Evolutionary conservation across 139 green algal genomes (phyloP).

Genomic region (Nannochloris sp.): DNA sequence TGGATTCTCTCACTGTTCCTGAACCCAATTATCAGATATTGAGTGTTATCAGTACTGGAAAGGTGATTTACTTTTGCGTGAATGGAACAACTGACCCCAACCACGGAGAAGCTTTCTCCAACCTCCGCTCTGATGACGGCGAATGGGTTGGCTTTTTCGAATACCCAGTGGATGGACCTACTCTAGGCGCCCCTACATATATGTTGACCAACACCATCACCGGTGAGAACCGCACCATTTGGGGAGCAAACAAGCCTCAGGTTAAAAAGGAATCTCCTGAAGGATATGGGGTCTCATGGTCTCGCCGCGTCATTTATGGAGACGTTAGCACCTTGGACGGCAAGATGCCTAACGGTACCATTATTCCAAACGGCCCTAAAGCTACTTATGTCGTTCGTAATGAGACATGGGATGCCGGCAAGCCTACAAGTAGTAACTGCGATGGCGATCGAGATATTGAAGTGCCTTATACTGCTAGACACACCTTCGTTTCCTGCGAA

Average conservation of each 20-base stretch:
- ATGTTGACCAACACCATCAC: not conserved
- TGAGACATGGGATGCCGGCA: not conserved
- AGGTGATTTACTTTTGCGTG: not conserved
- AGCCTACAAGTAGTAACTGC: not conserved
- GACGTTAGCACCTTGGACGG: not conserved
- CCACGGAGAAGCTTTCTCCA: not conserved
- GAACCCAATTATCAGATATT: too few species aligned
- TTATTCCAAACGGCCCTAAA: not conserved
- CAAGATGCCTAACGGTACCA: not conserved
- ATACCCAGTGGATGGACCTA: not conserved
- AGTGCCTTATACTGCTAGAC: not conserved
- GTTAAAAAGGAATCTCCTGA: not conserved
- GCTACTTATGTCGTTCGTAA: not conserved
- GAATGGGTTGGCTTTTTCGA: not conserved
- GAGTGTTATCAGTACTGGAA: too few species aligned
- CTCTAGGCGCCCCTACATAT: not conserved
- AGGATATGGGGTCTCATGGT: not conserved
- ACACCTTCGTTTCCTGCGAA: not conserved
- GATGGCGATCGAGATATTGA: not conserved
- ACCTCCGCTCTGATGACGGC: not conserved
- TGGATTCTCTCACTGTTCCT: too few species aligned
- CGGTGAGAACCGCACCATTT: not conserved
- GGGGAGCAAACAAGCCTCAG: not conserved
- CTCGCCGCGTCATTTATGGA: not conserved
- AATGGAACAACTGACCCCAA: not conserved